Evolutionary conservation across 2,329 filamentous ascomycete genomes (phyloP).

Genomic region (Colletotrichum abscissum): DNA sequence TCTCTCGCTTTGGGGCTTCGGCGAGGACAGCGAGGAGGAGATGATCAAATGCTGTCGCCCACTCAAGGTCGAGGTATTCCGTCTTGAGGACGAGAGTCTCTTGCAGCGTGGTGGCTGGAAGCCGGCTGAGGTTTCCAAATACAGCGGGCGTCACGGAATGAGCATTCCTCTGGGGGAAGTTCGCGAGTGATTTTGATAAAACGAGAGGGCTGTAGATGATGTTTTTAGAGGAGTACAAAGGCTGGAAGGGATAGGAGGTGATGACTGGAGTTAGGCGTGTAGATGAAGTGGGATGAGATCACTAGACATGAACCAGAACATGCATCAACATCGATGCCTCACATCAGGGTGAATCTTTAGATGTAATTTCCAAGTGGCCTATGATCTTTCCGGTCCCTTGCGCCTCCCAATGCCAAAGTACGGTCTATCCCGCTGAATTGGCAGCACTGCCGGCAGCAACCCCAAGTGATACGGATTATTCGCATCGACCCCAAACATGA

Average conservation of each 20-base stretch:
- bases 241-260: background rate
- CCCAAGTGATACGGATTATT: constrained; percentile 1
- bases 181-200: background rate
- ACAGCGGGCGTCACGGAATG: constrained; percentile 76
- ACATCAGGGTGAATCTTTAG: background rate
- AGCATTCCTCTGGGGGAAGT: constrained; percentile 39
- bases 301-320: background rate
- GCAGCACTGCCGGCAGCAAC: constrained; percentile 10
- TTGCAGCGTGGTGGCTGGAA: constrained; percentile 70
- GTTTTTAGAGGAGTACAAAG: background rate
- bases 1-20: constrained; percentile 84
- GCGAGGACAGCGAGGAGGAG: constrained; percentile 72
- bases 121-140: constrained; percentile 67
- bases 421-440: background rate
- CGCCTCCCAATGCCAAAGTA: background rate
- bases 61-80: constrained; percentile 79
- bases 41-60: constrained; percentile 79
- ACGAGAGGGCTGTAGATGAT: too few relatives aligned
- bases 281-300: background rate
- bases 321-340: background rate
- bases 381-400: background rate
- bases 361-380: too few relatives aligned
- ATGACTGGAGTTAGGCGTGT: background rate
- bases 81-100: constrained; percentile 64
- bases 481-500: constrained; percentile 1